Evolutionary conservation across 2,329 filamentous ascomycete genomes (phyloP).

Genomic region (Elsinoe perseae): DNA sequence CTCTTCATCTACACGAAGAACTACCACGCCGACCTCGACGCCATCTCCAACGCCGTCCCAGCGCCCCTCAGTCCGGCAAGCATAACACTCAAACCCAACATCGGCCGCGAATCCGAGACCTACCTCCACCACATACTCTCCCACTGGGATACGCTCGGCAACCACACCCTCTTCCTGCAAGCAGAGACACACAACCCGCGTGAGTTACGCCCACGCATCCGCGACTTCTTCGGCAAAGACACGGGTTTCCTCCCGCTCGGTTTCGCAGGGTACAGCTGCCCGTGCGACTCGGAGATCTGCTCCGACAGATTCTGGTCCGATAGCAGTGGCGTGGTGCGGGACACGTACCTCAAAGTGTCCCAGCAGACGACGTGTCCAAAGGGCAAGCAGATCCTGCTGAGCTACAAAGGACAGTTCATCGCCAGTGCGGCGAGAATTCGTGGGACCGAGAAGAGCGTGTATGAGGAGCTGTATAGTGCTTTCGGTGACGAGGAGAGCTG

Average conservation of each 20-base stretch:
- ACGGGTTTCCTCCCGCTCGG: slow-evolving; percentile 43
- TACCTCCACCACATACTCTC: slow-evolving; percentile 42
- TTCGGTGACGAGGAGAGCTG: slow-evolving; percentile 27
- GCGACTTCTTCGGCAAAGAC: slow-evolving; percentile 33
- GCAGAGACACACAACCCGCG: slow-evolving; percentile 36
- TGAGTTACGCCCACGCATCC: slow-evolving; percentile 33
- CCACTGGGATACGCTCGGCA: slow-evolving; percentile 37
- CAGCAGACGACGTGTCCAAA: slow-evolving; percentile 16
- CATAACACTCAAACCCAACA: slow-evolving; percentile 30
- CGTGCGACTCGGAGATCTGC: slow-evolving; percentile 35
- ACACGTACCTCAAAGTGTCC: slow-evolving; percentile 29
- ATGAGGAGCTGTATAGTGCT: slow-evolving; percentile 27
- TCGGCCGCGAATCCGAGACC: slow-evolving; percentile 40
- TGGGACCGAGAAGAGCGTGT: slow-evolving; percentile 30
- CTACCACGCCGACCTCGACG: slow-evolving; percentile 21
- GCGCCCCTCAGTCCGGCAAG: slow-evolving; percentile 20
- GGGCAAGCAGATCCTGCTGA: slow-evolving; percentile 29
- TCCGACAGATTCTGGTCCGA: slow-evolving; percentile 38
- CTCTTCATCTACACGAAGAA: slow-evolving; percentile 32
- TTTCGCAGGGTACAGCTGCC: slow-evolving; percentile 32
- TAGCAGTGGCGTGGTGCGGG: slow-evolving; percentile 31
- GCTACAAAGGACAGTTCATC: slow-evolving; percentile 43
- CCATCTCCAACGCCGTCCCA: slow-evolving; percentile 22
- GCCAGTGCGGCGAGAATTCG: slow-evolving; percentile 39
- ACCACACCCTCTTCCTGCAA: slow-evolving; percentile 44